Conservation (phyloP, 2,329 filamentous ascomycete species). For the Microascus cirrosus region DNA sequence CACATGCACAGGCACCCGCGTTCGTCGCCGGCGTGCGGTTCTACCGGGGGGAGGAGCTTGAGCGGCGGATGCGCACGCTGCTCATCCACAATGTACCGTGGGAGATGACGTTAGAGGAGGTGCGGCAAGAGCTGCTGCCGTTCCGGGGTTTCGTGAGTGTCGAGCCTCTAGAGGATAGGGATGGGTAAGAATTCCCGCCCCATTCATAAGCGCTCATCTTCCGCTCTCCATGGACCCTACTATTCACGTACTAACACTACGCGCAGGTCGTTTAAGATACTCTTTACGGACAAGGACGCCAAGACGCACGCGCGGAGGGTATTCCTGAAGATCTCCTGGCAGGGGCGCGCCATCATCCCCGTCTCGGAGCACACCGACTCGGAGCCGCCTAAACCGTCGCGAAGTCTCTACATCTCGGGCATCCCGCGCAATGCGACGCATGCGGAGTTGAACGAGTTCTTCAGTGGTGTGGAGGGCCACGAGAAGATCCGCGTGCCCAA, state of each 20-base stretch:
- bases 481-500: conserved; percentile 63
- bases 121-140: neutral
- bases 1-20: neutral
- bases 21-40: neutral
- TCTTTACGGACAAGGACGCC: no score
- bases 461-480: conserved; percentile 59
- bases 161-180: neutral
- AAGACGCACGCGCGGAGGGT: neutral
- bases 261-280: no score
- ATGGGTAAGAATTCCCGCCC: neutral
- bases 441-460: conserved; percentile 27
- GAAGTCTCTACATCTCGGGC: no score
- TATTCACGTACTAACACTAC: no score
- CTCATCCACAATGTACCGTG: neutral
- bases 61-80: neutral
- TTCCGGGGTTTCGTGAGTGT: neutral
- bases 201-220: no score
- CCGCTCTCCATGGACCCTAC: no score
- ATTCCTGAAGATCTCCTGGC: no score
- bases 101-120: neutral
- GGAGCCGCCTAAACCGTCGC: no score
- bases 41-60: neutral
- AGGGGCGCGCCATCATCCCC: no score
- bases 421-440: no score
- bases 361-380: no score